Conservation (phyloP, 441 rosid species). For the Brassica hybrid region DNA sequence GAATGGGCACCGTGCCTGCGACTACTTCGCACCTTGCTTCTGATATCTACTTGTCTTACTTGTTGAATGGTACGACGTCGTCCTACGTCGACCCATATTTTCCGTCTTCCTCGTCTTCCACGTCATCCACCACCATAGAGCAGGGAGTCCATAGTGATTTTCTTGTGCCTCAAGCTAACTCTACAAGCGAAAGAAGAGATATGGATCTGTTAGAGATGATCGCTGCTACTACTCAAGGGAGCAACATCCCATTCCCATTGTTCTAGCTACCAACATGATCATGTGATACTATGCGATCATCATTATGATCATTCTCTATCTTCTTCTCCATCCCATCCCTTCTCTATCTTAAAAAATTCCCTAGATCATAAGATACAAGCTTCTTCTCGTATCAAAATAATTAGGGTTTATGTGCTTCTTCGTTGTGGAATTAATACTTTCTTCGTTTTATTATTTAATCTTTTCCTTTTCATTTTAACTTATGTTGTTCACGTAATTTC, state of each 20-base stretch:
- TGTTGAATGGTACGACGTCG: slow-evolving; percentile 53
- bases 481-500: slow-evolving; percentile 14
- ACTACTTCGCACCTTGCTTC: slow-evolving; percentile 50
- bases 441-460: not conserved
- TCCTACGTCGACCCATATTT: slow-evolving; percentile 47
- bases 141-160: slow-evolving; percentile 26
- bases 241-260: slow-evolving; percentile 29
- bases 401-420: slow-evolving; percentile 27
- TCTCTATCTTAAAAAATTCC: not conserved
- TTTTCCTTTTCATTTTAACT: slow-evolving; percentile 1
- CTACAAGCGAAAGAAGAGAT: slow-evolving; percentile 52
- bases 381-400: slow-evolving; percentile 16
- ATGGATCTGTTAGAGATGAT: slow-evolving; percentile 96
- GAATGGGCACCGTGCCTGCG: not conserved
- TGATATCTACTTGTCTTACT: slow-evolving; percentile 66
- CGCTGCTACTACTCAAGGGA: slow-evolving; percentile 49
- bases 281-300: slow-evolving; percentile 18
- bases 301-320: slow-evolving; percentile 20
- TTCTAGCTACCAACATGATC: slow-evolving; percentile 31
- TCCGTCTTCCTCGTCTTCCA: slow-evolving; percentile 45
- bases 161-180: slow-evolving; percentile 40
- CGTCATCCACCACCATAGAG: slow-evolving; percentile 35
- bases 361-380: slow-evolving; percentile 4
- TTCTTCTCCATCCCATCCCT: too few species aligned
- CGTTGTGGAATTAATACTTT: not conserved